Evolutionary conservation across 2,329 filamentous ascomycete species (phyloP).

Genomic region (Aspergillus persii): DNA sequence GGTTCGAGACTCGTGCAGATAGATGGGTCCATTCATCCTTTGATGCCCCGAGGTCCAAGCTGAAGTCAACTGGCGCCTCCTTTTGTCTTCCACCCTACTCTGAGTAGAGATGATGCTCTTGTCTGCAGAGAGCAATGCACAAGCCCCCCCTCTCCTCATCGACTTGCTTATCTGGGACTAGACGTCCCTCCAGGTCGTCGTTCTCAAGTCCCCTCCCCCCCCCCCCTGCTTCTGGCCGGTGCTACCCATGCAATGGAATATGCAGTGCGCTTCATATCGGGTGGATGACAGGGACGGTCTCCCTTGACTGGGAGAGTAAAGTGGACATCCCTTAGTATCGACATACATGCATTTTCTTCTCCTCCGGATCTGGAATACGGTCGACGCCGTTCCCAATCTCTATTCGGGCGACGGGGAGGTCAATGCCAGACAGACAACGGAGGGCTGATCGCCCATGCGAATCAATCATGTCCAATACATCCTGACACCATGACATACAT

Average conservation of each 20-base stretch:
- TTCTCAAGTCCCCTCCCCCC: neutral
- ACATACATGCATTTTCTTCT: neutral
- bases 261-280: neutral
- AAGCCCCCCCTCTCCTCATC: neutral
- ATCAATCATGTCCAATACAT: neutral
- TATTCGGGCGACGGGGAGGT: neutral
- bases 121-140: neutral
- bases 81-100: neutral
- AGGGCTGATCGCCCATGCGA: neutral
- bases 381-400: neutral
- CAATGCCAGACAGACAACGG: neutral
- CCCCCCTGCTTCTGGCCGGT: neutral
- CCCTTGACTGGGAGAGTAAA: too few species aligned
- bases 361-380: neutral
- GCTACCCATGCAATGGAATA: neutral
- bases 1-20: neutral
- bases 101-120: neutral
- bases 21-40: too few species aligned
- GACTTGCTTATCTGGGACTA: neutral
- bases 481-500: neutral
- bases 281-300: neutral
- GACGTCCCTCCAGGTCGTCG: neutral
- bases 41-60: too few species aligned
- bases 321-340: too few species aligned
- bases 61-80: neutral